A percentile compares a stretch with the other conserved stretches of the same genome.
Conservation (phyloP, 148 eudicot genomes). For the Limonium bicolor region DNA sequence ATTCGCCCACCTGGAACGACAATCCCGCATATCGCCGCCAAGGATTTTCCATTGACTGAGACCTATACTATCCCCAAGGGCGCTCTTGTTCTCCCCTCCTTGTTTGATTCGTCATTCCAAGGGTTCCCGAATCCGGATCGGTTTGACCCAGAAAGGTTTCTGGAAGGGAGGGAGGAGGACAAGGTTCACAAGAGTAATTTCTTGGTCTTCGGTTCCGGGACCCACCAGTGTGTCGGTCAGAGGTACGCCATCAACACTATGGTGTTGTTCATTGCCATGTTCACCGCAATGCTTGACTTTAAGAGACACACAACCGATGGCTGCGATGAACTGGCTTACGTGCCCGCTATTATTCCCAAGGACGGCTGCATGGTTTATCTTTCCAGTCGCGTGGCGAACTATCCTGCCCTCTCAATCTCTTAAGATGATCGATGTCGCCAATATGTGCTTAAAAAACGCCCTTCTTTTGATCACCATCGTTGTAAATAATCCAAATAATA, state of each 20-base stretch:
- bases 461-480: too few species aligned
- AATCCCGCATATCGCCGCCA: constrained; percentile 57
- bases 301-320: constrained; percentile 49
- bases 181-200: constrained; percentile 39
- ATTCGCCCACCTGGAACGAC: constrained; percentile 54
- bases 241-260: constrained; percentile 53
- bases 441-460: too few species aligned
- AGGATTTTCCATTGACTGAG: constrained; percentile 37
- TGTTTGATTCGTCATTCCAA: constrained; percentile 66
- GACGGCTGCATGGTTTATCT: constrained; percentile 61
- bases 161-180: constrained; percentile 48
- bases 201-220: constrained; percentile 65
- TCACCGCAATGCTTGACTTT: constrained; percentile 39
- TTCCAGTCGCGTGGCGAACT: constrained; percentile 3
- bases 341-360: constrained; percentile 65
- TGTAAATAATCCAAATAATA: too few species aligned
- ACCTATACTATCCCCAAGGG: constrained; percentile 50
- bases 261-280: constrained; percentile 62
- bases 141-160: constrained; percentile 79
- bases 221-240: constrained; percentile 83
- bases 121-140: constrained; percentile 43
- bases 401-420: background rate
- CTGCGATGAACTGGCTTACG: constrained; percentile 53
- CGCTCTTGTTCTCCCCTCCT: constrained; percentile 60
- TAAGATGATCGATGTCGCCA: too few species aligned